Evolutionary conservation across 140 eudicot species (phyloP), one percentile per base, ranked within the genome.

Genomic region (Cichorium intybus): DNA sequence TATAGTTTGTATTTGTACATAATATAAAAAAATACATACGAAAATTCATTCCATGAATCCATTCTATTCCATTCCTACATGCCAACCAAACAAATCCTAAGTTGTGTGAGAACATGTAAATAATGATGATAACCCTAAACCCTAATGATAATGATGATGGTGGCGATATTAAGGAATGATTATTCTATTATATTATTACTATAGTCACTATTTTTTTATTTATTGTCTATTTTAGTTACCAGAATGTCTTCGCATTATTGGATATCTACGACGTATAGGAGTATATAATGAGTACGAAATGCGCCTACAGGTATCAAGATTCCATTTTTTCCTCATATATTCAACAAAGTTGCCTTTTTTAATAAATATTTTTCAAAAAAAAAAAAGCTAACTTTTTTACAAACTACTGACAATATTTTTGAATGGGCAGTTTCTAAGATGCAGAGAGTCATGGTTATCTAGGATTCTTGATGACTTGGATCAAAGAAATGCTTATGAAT

Each of bases 221-320:
- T 10, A 31, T 70, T 27, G 23, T 24, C 47, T 27, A 39, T 20
- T 41, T 76, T 84, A 94, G 99, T 80, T 94, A 76, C 99, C 99
- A 62, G 99, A 94, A 79, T 94, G 99, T 78, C 95, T 93, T 58
- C 99, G 99, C 49, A 93, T 93, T 6, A 93, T 93, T 69, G 99
- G 99, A 79, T 93, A 93, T 79, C 70, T 93, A 63, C 90, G 99
- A 66, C 83, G 99, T 48, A 86, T 93, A 69, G 99, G 97, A 81
- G 94, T 86, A 48, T 93, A 81, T 39, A 93, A 79, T 49, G 97
- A 93, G 77, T 93, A 93, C 28, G 99, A 89, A 72, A 88, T 93
- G 97, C 99, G 99, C 47, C 75, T 93, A 35, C 99, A 85, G 99
- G 99, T 93, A 71, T 39, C 27, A 22, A 15, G 45, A n/a, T 47